Evolutionary conservation across 2,329 filamentous ascomycete genomes (phyloP).

Genomic region (Laburnicola sp.): DNA sequence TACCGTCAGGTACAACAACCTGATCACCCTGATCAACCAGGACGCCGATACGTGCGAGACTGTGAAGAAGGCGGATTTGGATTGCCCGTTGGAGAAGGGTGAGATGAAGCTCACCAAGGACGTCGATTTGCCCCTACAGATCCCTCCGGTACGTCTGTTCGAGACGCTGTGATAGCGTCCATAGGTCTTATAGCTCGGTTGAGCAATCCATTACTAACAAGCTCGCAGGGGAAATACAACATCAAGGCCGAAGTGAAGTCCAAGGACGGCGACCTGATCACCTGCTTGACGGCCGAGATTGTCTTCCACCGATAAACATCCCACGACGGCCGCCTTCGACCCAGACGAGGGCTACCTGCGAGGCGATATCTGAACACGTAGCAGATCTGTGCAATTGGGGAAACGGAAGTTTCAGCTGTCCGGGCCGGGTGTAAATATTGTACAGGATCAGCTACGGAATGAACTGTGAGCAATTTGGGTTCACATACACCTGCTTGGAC

Average conservation of each 20-base stretch:
- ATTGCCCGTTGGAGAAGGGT: slow-evolving; percentile 86
- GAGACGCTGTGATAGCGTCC: background rate
- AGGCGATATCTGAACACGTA: slow-evolving; percentile 20
- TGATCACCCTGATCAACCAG: slow-evolving; percentile 85
- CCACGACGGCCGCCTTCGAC: slow-evolving; percentile 13
- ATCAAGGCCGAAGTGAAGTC: slow-evolving; percentile 85
- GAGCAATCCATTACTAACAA: slow-evolving; percentile 15
- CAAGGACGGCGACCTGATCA: slow-evolving; percentile 72
- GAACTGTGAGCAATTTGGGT: slow-evolving; percentile 30
- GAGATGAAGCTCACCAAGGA: slow-evolving; percentile 73
- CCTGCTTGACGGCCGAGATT: slow-evolving; percentile 80
- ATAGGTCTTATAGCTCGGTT: background rate
- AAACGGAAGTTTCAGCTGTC: slow-evolving; percentile 39
- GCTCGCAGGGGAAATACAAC: slow-evolving; percentile 76
- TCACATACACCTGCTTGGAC: too few species aligned
- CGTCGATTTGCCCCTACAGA: slow-evolving; percentile 81
- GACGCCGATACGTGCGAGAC: slow-evolving; percentile 86
- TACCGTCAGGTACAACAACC: slow-evolving; percentile 90
- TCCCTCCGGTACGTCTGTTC: slow-evolving; percentile 74
- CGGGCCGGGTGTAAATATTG: slow-evolving; percentile 39
- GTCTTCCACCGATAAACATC: slow-evolving; percentile 56
- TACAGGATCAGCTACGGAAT: slow-evolving; percentile 37
- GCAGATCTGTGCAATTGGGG: slow-evolving; percentile 32
- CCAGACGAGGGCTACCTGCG: slow-evolving; percentile 3
- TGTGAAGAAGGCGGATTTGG: slow-evolving; percentile 80